Conservation (phyloP, 2,329 filamentous ascomycete genomes). For the Fusarium verticillioides region DNA sequence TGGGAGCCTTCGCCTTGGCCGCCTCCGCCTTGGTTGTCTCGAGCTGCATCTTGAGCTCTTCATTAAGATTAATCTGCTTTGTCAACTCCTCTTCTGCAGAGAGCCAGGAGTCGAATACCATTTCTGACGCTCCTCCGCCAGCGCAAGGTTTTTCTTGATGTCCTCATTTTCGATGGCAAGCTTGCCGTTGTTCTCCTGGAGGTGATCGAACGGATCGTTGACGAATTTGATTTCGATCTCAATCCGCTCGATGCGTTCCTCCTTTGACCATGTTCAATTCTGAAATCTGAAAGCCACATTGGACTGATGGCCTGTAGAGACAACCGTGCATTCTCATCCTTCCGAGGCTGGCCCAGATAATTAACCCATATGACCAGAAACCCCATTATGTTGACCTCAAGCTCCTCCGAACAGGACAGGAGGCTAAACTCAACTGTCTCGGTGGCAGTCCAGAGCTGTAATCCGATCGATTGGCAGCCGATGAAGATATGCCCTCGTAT, state of each 20-base stretch:
- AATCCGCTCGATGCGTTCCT: not conserved
- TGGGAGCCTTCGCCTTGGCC: too few relatives aligned
- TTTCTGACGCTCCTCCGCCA: not conserved
- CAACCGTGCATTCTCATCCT: too few relatives aligned
- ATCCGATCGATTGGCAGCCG: too few relatives aligned
- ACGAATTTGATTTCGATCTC: not conserved
- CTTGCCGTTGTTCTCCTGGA: accelerated
- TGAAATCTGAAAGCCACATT: not conserved
- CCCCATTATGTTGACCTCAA: not conserved
- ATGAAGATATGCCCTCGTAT: not conserved
- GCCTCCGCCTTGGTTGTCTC: too few relatives aligned
- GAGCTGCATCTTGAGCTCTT: too few relatives aligned
- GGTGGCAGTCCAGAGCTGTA: not conserved
- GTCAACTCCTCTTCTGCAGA: not conserved
- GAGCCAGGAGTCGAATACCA: not conserved
- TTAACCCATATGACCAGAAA: not conserved
- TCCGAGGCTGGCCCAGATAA: not conserved
- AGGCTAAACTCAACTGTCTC: not conserved
- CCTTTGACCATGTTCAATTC: not conserved
- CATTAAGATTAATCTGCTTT: too few relatives aligned
- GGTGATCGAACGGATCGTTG: not conserved
- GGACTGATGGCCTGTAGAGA: too few relatives aligned
- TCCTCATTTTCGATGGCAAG: accelerated
- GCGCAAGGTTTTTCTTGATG: not conserved
- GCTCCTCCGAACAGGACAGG: not conserved